Percentiles rank a stretch among this genome's conserved stretches.
phyloP scores from a whole-genome alignment of 1,284 basidiomycete genomes.

The Ganoderma sinense region DNA sequence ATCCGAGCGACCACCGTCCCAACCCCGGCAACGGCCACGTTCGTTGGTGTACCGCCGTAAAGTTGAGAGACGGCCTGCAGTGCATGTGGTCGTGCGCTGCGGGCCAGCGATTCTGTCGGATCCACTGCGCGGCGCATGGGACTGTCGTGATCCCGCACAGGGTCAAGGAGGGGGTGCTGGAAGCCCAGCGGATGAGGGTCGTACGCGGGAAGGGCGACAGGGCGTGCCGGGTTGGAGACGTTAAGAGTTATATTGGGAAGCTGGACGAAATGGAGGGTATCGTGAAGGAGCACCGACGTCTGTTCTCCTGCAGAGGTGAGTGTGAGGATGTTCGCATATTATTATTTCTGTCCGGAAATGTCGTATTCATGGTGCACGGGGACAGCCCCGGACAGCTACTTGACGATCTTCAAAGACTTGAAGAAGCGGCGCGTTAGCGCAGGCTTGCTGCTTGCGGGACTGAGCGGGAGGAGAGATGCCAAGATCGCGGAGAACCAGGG shows the following conservation, averaged over 20 bases:
- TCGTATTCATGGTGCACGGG: not conserved
- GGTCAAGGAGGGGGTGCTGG: not conserved
- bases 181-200: not conserved
- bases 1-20: not conserved
- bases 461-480: not conserved
- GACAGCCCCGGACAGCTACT: not conserved
- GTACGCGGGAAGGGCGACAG: not conserved
- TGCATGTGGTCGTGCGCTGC: not conserved
- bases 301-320: not conserved
- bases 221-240: not conserved
- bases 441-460: not conserved
- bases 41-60: not conserved
- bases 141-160: not conserved
- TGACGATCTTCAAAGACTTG: not conserved
- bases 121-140: not conserved
- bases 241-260: not conserved
- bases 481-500: not conserved
- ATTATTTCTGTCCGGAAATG: not conserved
- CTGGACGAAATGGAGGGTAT: not conserved
- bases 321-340: not conserved
- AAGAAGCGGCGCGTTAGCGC: not conserved
- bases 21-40: too few relatives aligned
- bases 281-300: not conserved
- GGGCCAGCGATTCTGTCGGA: slow-evolving; percentile 3
- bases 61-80: not conserved